Conservation (phyloP, 1,284 basidiomycete genomes). For the Cutaneotrichosporon cyanovorans region DNA sequence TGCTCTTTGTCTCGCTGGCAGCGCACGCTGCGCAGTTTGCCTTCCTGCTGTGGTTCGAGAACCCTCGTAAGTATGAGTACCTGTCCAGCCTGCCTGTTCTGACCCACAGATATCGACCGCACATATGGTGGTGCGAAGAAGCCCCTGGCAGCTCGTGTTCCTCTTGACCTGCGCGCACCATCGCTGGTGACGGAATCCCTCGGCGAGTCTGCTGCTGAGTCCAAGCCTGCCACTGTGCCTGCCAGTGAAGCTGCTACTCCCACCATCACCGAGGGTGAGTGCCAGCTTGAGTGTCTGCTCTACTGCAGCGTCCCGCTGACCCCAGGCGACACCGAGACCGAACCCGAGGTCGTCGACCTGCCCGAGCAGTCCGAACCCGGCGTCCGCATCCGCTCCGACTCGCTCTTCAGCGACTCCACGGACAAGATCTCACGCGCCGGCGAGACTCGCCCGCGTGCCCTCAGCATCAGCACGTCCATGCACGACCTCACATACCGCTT, state of each 20-base stretch:
- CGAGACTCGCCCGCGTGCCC: slow-evolving; percentile 15
- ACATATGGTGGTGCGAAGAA: slow-evolving; percentile 78
- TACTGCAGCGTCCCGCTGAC: too few species aligned
- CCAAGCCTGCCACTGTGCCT: slow-evolving; percentile 7
- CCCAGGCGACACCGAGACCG: slow-evolving; percentile 56
- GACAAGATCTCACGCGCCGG: background rate
- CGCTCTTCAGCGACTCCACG: slow-evolving; percentile 16
- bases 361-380: slow-evolving; percentile 15
- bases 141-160: slow-evolving; percentile 73
- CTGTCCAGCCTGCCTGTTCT: too few species aligned
- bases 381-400: slow-evolving; percentile 29
- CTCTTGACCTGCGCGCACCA: slow-evolving; percentile 44
- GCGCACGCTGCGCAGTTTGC: slow-evolving; percentile 93
- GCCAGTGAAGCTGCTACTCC: slow-evolving; percentile 50
- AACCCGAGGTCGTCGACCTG: slow-evolving; percentile 46
- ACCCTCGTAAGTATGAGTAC: slow-evolving; percentile 68
- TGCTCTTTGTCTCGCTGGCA: slow-evolving; percentile 83
- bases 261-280: slow-evolving; percentile 55
- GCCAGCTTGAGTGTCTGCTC: too few species aligned
- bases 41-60: slow-evolving; percentile 94
- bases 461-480: slow-evolving; percentile 52
- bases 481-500: slow-evolving; percentile 87
- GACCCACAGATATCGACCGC: slow-evolving; percentile 73
- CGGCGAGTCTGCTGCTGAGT: background rate
- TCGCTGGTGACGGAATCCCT: slow-evolving; percentile 1